These are phyloP conservation scores for Colletotrichum theobromicola DNA, from an alignment of 2,329 filamentous ascomycete genomes.

Conservation along the genomic window DNA sequence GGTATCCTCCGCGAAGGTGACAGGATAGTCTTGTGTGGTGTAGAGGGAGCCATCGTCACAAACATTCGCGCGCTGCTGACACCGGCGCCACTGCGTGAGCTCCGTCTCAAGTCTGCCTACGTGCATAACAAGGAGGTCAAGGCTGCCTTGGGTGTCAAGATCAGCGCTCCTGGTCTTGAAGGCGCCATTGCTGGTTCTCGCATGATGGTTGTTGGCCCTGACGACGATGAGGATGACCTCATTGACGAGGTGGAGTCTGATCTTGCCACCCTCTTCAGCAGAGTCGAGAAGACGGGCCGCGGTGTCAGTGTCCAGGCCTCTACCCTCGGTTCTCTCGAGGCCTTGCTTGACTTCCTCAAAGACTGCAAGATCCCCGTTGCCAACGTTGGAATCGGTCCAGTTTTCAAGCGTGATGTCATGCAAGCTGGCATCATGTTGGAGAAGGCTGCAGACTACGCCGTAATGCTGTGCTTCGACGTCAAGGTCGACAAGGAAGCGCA, in stretches of 20 bases:
- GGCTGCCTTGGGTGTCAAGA: slow-evolving; percentile 98
- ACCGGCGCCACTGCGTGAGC: slow-evolving; percentile 88
- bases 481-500: slow-evolving; percentile 98
- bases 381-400: slow-evolving; percentile 95
- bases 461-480: slow-evolving; percentile 99
- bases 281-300: slow-evolving; percentile 88
- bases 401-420: slow-evolving; percentile 98
- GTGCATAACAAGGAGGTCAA: slow-evolving; percentile 99
- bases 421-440: slow-evolving; percentile 95
- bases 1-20: slow-evolving; percentile 94
- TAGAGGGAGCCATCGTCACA: slow-evolving; percentile 94
- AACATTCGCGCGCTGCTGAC: slow-evolving; percentile 95
- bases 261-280: slow-evolving; percentile 87
- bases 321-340: slow-evolving; percentile 95
- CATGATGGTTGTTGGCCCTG: slow-evolving; percentile 89
- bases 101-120: slow-evolving; percentile 94
- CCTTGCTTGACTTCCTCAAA: slow-evolving; percentile 93
- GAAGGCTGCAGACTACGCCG: slow-evolving; percentile 92
- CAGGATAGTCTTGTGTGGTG: slow-evolving; percentile 91
- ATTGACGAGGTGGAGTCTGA: slow-evolving; percentile 97
- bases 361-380: slow-evolving; percentile 96
- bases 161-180: slow-evolving; percentile 93
- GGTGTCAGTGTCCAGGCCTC: slow-evolving; percentile 98
- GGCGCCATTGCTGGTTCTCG: slow-evolving; percentile 96
- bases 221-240: slow-evolving; percentile 96